These are phyloP conservation scores for Neolentinus lepideus DNA, from an alignment of 1,284 basidiomycete species.

Conservation along the genomic window DNA sequence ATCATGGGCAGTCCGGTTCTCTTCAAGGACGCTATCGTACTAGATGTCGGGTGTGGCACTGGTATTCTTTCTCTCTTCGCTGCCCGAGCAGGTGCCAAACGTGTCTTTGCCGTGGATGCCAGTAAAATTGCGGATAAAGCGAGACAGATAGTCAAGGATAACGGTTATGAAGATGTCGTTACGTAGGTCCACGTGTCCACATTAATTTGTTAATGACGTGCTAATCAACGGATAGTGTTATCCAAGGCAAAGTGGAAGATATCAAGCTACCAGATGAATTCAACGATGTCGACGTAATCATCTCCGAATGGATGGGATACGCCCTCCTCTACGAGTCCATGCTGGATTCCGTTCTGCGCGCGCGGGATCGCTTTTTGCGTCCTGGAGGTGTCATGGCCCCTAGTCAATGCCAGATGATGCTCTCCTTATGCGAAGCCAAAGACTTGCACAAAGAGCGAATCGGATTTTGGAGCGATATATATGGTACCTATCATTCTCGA, in stretches of 20 bases:
- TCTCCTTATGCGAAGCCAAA: conserved; percentile 73
- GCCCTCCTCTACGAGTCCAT: conserved; percentile 93
- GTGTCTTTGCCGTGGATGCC: conserved; percentile 93
- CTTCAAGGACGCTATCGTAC: conserved; percentile 82
- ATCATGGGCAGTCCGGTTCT: conserved; percentile 81
- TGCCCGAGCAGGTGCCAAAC: conserved; percentile 86
- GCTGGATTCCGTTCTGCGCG: conserved; percentile 90
- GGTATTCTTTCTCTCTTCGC: conserved; percentile 93
- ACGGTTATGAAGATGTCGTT: conserved; percentile 72
- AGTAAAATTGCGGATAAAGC: conserved; percentile 84
- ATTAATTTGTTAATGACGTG: conserved; percentile 3
- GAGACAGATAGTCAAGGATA: conserved; percentile 72
- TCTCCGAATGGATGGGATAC: conserved; percentile 99
- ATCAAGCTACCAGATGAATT: conserved; percentile 64
- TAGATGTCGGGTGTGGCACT: conserved; percentile 95
- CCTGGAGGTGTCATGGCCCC: conserved; percentile 79
- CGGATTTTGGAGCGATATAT: conserved; percentile 87
- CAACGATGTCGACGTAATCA: conserved; percentile 84
- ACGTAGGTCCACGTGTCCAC: conserved; percentile 38
- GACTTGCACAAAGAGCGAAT: conserved; percentile 78
- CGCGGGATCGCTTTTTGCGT: conserved; percentile 80
- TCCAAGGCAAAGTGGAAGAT: conserved; percentile 86
- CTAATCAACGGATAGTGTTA: conserved; percentile 42
- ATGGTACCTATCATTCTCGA: conserved; percentile 48
- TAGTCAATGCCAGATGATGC: conserved; percentile 82